Evolutionary conservation across 805 yeast genomes (phyloP).

Genomic region (Nakazawaea ishiwadae): DNA sequence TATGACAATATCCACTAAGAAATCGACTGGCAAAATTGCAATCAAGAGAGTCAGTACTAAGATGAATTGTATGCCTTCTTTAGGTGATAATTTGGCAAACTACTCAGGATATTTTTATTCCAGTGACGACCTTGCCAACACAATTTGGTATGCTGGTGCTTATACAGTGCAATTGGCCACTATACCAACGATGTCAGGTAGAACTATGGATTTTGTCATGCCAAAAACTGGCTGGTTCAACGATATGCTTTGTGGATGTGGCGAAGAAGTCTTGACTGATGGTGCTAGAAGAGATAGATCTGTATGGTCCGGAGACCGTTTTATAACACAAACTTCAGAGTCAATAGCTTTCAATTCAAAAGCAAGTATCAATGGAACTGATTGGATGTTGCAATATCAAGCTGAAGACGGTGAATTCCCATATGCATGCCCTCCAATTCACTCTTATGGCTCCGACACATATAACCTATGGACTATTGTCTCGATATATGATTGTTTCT

Average conservation of each 20-base stretch:
- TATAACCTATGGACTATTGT: conserved; percentile 12
- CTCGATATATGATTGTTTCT: conserved; percentile 5
- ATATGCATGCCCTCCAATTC: conserved; percentile 13
- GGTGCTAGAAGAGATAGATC: conserved; percentile 15
- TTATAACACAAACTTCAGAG: conserved; percentile 12
- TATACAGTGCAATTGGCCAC: conserved; percentile 27
- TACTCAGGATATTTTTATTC: conserved; percentile 11
- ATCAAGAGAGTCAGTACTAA: conserved; percentile 7
- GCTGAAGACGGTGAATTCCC: conserved; percentile 11
- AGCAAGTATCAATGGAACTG: conserved; percentile 22
- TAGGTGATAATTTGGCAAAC: conserved; percentile 11
- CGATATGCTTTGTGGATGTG: conserved; percentile 14
- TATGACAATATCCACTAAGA: conserved; percentile 20
- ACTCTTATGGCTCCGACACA: conserved; percentile 12
- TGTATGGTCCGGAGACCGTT: conserved; percentile 14
- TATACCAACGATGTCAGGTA: conserved; percentile 45
- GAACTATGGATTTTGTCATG: conserved; percentile 25
- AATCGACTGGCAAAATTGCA: conserved; percentile 25
- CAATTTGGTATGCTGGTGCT: conserved; percentile 39
- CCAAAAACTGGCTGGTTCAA: conserved; percentile 35
- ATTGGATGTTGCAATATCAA: conserved; percentile 18
- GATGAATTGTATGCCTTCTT: conserved; percentile 14
- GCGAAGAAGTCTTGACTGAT: conserved; percentile 12
- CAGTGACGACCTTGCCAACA: conserved; percentile 43
- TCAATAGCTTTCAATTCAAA: conserved; percentile 24